Evolutionary conservation across 192 early-diverging fungal genomes (phyloP), one percentile per base, ranked within the genome.

Genomic region (Jimgerdemannia flammicorona): DNA sequence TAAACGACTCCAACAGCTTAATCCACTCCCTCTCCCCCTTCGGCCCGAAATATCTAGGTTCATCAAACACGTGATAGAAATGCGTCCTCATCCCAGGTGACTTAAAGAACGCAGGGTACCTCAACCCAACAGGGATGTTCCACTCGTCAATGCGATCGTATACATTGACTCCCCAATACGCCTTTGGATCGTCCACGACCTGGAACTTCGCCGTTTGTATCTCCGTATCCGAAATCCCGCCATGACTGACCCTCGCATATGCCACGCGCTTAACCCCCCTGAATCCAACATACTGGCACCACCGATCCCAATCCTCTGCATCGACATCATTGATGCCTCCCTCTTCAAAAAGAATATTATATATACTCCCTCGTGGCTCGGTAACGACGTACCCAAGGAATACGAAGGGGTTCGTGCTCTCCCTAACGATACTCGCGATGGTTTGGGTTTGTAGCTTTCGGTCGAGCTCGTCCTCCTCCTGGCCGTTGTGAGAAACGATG

Each of bases 371-470:
- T 9, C 87, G 86, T 18, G 93, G 91, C 70, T 87, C 86, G 29
- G 92, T 93, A 17, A 95, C 93, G 14, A 95, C 93, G 71, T 95
- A 95, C 14, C 93, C 93, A 39, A 92, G 80, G 78, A 95, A 95
- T 39, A 95, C 80, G 76, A 95, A 89, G 20, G 93, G 93, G 73
- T 93, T 93, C 63, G 73, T 74, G 67, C 88, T 90, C 76, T 90
- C 88, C 69, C 90, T 85, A 89, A 92, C 92, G 76, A 95, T 93
- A 68, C 91, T 85, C 3, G 91, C 93, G 49, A 95, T 80, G 83
- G 93, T 91, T 3, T 90, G 90, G 7, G 93, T 95, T 77, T 95
- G 93, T 74, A 93, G 82, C 14, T 80, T 78, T 49, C 93, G 91
- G 80, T 95, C 93, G 70, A 89, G 75, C 17, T 85, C 83, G 78